Conservation (phyloP, 805 yeast genomes). For the Zygotorulaspora sp. region DNA sequence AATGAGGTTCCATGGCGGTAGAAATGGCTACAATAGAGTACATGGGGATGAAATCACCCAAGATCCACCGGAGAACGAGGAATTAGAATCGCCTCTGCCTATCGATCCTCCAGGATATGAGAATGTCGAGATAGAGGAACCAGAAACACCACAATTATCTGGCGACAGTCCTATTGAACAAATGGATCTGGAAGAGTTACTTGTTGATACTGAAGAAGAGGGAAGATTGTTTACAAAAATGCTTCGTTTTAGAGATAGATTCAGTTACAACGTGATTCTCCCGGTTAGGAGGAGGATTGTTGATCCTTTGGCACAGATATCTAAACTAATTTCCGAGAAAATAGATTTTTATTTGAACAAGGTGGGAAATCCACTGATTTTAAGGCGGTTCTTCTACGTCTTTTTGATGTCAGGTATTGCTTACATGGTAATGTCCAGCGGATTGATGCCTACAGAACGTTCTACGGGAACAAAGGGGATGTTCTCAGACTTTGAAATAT, state of each 20-base stretch:
- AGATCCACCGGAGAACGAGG: neutral
- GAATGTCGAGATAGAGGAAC: slow-evolving; percentile 3
- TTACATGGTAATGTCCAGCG: slow-evolving; percentile 54
- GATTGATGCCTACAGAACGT: slow-evolving; percentile 44
- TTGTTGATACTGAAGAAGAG: slow-evolving; percentile 37
- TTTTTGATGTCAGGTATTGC: slow-evolving; percentile 55
- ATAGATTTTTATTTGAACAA: slow-evolving; percentile 56
- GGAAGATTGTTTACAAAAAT: slow-evolving; percentile 12
- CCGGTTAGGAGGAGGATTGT: slow-evolving; percentile 41
- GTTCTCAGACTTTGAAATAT: slow-evolving; percentile 54
- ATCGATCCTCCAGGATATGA: slow-evolving; percentile 33
- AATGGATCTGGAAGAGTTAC: slow-evolving; percentile 13
- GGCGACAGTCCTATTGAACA: slow-evolving; percentile 23
- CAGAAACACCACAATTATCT: slow-evolving; percentile 8
- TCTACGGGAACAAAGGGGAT: slow-evolving; percentile 46
- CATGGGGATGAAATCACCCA: slow-evolving; percentile 14
- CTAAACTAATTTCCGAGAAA: slow-evolving; percentile 35
- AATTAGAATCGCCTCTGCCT: slow-evolving; percentile 22
- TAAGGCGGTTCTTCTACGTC: slow-evolving; percentile 72
- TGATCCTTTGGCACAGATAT: slow-evolving; percentile 45
- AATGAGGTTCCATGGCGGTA: slow-evolving; percentile 10
- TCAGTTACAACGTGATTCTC: slow-evolving; percentile 32
- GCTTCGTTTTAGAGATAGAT: slow-evolving; percentile 17
- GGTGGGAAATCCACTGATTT: slow-evolving; percentile 82
- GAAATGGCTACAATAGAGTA: slow-evolving; percentile 16